Conservation (phyloP, 1,284 basidiomycete species). For the Moesziomyces globuligerus region DNA sequence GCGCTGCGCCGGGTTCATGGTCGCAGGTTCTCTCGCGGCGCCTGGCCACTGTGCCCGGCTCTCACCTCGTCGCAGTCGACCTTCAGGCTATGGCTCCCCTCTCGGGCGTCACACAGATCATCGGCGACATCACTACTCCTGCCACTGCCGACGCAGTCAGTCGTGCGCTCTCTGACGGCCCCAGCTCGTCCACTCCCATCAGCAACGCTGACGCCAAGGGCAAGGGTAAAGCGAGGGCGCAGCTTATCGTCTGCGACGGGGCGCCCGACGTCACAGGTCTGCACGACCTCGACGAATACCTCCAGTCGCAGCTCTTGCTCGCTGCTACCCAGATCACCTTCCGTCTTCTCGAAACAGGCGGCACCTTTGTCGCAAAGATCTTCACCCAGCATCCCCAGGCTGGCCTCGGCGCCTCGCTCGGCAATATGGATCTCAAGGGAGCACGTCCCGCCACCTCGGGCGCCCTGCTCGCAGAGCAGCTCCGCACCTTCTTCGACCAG, state of each 20-base stretch:
- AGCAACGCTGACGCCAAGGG: slow-evolving; percentile 7
- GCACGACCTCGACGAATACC: slow-evolving; percentile 73
- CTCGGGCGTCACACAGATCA: slow-evolving; percentile 71
- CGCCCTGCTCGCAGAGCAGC: slow-evolving; percentile 51
- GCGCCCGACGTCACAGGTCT: slow-evolving; percentile 74
- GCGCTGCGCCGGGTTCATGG: slow-evolving; percentile 72
- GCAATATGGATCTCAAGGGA: slow-evolving; percentile 35
- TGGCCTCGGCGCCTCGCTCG: slow-evolving; percentile 27
- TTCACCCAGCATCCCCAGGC: slow-evolving; percentile 66
- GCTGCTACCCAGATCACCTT: slow-evolving; percentile 72
- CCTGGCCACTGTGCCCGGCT: slow-evolving; percentile 53
- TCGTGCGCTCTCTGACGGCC: slow-evolving; percentile 66
- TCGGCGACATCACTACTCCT: slow-evolving; percentile 72
- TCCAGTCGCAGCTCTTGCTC: slow-evolving; percentile 72
- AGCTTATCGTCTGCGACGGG: slow-evolving; percentile 73
- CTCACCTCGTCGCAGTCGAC: slow-evolving; percentile 71
- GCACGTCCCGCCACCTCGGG: slow-evolving; percentile 29
- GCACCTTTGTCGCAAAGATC: slow-evolving; percentile 73
- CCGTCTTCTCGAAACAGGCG: slow-evolving; percentile 70
- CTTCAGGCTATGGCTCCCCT: slow-evolving; percentile 74
- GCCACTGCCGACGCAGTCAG: slow-evolving; percentile 71
- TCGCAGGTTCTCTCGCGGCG: slow-evolving; percentile 67
- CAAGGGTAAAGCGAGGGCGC: slow-evolving; percentile 68
- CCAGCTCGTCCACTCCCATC: slow-evolving; percentile 1
- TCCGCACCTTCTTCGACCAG: slow-evolving; percentile 68